Conservation (phyloP, 1,139 yeast genomes). For the Hyphopichia pseudoburtonii region DNA sequence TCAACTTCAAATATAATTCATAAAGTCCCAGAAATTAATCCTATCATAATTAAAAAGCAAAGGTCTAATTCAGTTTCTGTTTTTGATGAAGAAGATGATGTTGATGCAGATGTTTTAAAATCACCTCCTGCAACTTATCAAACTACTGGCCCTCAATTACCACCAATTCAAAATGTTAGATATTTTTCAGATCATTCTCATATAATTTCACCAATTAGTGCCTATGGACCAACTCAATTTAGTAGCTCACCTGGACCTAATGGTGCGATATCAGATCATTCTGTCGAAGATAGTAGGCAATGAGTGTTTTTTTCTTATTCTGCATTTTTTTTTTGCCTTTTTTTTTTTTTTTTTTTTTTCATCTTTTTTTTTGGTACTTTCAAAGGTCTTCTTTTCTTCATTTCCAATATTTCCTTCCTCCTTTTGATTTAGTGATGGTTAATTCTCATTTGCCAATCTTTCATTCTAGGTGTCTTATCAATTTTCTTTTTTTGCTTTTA, state of each 20-base stretch:
- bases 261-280: slow-evolving; percentile 3
- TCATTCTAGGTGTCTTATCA: too few relatives aligned
- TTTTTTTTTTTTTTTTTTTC: too few relatives aligned
- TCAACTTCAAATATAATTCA: neutral
- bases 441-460: too few relatives aligned
- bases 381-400: too few relatives aligned
- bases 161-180: slow-evolving; percentile 1
- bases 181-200: neutral
- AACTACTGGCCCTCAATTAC: neutral
- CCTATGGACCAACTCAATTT: slow-evolving; percentile 1
- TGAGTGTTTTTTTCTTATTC: neutral
- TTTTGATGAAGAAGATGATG: slow-evolving; percentile 6
- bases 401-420: too few relatives aligned
- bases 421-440: too few relatives aligned
- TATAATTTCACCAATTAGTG: slow-evolving; percentile 2
- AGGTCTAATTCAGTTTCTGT: slow-evolving; percentile 5
- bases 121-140: slow-evolving; percentile 10
- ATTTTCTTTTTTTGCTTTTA: too few relatives aligned
- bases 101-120: slow-evolving; percentile 6
- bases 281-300: slow-evolving; percentile 15
- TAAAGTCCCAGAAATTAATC: too few relatives aligned
- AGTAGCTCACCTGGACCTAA: neutral
- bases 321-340: neutral
- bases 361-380: too few relatives aligned
- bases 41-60: neutral